phyloP scores from a whole-genome alignment of 139 green algal species.

The Chlorella ohadii region DNA sequence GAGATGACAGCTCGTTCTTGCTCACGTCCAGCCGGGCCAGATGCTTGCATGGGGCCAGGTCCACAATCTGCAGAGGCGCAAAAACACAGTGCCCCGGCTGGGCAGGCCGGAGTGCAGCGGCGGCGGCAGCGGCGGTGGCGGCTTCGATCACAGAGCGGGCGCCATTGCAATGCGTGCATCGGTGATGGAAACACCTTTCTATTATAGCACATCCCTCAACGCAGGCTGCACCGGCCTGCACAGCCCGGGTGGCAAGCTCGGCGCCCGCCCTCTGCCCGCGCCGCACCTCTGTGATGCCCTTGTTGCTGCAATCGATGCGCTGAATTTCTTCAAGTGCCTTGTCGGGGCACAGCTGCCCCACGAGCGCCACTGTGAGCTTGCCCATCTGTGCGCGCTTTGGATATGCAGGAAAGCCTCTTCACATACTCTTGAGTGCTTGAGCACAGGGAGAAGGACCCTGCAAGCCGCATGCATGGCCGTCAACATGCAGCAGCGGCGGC shows the following conservation, averaged over 20 bases:
- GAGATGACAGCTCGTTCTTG: conserved; percentile 29
- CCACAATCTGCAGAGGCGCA: conserved; percentile 27
- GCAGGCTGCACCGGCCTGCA: too few relatives aligned
- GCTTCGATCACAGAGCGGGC: too few relatives aligned
- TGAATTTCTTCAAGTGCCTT: not conserved
- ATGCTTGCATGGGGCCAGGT: conserved; percentile 23
- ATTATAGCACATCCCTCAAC: too few relatives aligned
- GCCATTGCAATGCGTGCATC: not conserved
- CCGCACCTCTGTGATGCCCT: conserved; percentile 16
- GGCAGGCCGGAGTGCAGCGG: not conserved
- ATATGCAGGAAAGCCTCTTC: too few relatives aligned
- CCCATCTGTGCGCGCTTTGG: not conserved
- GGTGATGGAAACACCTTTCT: too few relatives aligned
- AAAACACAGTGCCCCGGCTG: too few relatives aligned
- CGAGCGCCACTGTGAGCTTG: not conserved
- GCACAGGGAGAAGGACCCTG: not conserved
- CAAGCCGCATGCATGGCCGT: not conserved
- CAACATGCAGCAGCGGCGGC: not conserved
- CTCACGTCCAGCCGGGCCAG: conserved; percentile 36
- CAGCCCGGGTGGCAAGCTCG: too few relatives aligned
- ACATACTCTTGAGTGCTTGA: too few relatives aligned
- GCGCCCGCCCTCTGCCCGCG: too few relatives aligned
- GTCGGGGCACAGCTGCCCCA: not conserved
- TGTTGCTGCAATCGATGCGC: conserved; percentile 23
- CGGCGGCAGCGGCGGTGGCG: not conserved